phyloP scores from a whole-genome alignment of 192 early-diverging fungal species.

The Backusella tarrabulga region DNA sequence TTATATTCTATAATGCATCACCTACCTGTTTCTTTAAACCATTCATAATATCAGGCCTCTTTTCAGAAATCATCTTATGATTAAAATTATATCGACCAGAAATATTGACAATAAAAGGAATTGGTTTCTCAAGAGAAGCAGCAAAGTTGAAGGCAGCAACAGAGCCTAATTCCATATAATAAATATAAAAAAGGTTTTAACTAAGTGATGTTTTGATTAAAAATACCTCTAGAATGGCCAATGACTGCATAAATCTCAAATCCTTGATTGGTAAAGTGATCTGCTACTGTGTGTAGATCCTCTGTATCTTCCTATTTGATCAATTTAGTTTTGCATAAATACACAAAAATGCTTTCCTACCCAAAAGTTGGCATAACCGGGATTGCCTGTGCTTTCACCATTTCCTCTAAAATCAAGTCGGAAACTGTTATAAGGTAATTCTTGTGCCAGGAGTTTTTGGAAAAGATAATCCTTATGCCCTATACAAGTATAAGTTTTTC shows the following conservation, averaged over 20 bases:
- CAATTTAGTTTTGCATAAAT: neutral
- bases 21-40: neutral
- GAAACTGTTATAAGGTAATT: conserved; percentile 35
- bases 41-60: neutral
- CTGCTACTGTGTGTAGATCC: neutral
- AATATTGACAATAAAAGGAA: neutral
- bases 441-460: conserved; percentile 30
- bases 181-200: neutral
- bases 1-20: neutral
- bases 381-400: conserved; percentile 34
- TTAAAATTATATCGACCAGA: conserved; percentile 11
- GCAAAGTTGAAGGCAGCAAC: neutral
- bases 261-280: neutral
- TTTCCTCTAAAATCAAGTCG: conserved; percentile 42
- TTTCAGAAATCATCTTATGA: neutral
- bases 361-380: conserved; percentile 15
- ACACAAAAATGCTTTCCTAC: neutral
- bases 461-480: conserved; percentile 39
- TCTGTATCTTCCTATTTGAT: conserved; percentile 5
- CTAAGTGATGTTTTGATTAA: neutral
- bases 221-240: conserved; percentile 6
- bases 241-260: neutral
- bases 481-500: neutral
- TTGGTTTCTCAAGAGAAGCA: neutral
- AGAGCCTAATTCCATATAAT: neutral